Conservation (phyloP, 2,329 filamentous ascomycete species). For the Xylaria sp. region DNA sequence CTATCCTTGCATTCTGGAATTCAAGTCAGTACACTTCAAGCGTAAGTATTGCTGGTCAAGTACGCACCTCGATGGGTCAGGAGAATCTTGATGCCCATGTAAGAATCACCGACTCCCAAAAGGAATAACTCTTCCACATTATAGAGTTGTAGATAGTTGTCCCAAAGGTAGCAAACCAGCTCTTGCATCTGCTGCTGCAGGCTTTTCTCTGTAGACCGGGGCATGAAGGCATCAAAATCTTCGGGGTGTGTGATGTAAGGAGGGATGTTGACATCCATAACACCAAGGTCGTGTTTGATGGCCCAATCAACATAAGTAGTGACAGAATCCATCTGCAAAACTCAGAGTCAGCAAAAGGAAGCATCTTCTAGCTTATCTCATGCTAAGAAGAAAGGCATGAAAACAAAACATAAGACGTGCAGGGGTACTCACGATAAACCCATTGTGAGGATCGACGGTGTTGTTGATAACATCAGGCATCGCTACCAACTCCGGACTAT, state of each 20-base stretch:
- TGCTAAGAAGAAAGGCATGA: neutral
- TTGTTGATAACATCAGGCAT: constrained; percentile 66
- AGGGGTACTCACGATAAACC: constrained; percentile 67
- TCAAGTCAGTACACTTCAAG: constrained; percentile 10
- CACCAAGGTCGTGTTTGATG: constrained; percentile 65
- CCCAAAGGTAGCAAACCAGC: constrained; percentile 84
- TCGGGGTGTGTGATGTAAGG: constrained; percentile 63
- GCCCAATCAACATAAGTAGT: constrained; percentile 83
- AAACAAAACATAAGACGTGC: neutral
- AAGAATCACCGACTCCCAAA: constrained; percentile 85
- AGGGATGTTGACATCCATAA: constrained; percentile 90
- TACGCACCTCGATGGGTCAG: constrained; percentile 66
- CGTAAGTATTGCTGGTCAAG: neutral
- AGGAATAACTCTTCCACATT: constrained; percentile 72
- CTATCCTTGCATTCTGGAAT: constrained; percentile 56
- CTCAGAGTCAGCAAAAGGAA: constrained; percentile 17
- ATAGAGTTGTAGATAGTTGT: constrained; percentile 86
- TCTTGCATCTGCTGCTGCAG: constrained; percentile 61
- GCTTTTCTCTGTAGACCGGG: constrained; percentile 40
- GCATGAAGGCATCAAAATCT: constrained; percentile 46
- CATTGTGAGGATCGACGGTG: constrained; percentile 73
- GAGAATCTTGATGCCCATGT: constrained; percentile 74
- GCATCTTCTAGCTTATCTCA: neutral
- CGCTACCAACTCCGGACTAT: constrained; percentile 64
- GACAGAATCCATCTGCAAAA: constrained; percentile 67